These are phyloP conservation scores for Pycnococcus provasolii DNA, from an alignment of 139 green algal genomes.

Conservation along the genomic window DNA sequence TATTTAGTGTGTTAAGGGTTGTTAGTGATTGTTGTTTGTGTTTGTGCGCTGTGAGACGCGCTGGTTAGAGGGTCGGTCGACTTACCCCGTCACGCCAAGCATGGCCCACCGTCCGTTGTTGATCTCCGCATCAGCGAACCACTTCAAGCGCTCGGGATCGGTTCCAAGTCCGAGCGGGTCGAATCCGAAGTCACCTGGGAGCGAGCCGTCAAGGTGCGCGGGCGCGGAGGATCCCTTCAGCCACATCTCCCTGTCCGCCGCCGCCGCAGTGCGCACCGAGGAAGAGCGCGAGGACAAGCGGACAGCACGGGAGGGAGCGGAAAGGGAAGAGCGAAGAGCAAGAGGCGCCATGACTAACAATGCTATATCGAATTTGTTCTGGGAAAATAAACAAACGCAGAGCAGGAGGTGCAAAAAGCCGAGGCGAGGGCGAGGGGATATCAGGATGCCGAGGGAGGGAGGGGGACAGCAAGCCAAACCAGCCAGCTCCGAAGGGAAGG, in stretches of 20 bases:
- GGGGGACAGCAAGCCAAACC: no score
- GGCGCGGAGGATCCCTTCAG: slow-evolving; percentile 20
- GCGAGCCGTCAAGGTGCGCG: slow-evolving; percentile 41
- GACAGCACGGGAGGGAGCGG: not conserved
- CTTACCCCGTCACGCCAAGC: slow-evolving; percentile 30
- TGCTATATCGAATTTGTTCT: no score
- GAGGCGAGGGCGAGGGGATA: no score
- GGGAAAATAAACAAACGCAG: no score
- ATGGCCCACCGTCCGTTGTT: slow-evolving; percentile 42
- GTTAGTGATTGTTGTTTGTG: no score
- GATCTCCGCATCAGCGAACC: slow-evolving; percentile 48
- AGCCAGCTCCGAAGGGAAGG: no score
- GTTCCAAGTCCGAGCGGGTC: slow-evolving; percentile 60
- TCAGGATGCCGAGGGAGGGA: no score
- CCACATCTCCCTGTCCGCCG: slow-evolving; percentile 4
- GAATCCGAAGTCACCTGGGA: slow-evolving; percentile 51
- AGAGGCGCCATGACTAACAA: no score
- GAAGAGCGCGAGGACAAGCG: no score
- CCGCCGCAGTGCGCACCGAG: not conserved
- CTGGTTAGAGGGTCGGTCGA: not conserved
- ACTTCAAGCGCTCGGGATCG: slow-evolving; percentile 57
- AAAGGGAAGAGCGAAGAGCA: not conserved
- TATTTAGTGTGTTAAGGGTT: no score
- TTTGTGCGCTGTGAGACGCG: no score
- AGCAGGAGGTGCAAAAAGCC: no score